Evolutionary conservation across 2,329 filamentous ascomycete genomes (phyloP).

Genomic region (Tolypocladium endophyticum): DNA sequence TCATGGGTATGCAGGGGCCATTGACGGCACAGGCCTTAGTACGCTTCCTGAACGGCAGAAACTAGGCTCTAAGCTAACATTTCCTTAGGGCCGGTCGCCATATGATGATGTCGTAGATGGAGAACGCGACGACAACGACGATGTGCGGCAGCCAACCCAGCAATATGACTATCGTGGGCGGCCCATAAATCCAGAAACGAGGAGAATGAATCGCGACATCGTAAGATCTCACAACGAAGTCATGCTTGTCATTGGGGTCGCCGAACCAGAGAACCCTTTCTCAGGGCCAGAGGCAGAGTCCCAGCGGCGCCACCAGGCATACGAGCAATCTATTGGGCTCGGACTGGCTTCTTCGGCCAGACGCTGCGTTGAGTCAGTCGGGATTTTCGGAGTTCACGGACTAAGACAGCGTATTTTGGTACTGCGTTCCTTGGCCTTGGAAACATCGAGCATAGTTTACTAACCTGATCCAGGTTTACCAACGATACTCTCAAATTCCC

Average conservation of each 20-base stretch:
- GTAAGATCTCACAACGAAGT: conserved; percentile 53
- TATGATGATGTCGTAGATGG: conserved; percentile 47
- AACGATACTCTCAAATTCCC: conserved; percentile 34
- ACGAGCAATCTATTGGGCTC: conserved; percentile 36
- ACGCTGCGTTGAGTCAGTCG: conserved; percentile 26
- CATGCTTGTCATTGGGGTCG: conserved; percentile 52
- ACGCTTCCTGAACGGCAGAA: conserved; percentile 10
- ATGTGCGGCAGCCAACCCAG: conserved; percentile 31
- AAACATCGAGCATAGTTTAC: neutral
- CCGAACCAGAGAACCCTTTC: conserved; percentile 41
- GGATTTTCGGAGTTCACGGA: conserved; percentile 41
- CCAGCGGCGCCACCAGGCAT: conserved; percentile 31
- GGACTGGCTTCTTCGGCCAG: conserved; percentile 23
- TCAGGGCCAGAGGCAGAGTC: conserved; percentile 28
- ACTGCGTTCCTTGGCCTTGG: conserved; percentile 7
- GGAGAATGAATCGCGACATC: conserved; percentile 43
- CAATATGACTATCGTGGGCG: conserved; percentile 46
- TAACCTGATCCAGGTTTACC: conserved; percentile 34
- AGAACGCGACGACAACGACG: conserved; percentile 30
- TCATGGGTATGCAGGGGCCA: conserved; percentile 45
- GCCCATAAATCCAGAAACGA: conserved; percentile 43
- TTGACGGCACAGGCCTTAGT: conserved; percentile 47
- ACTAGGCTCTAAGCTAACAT: neutral
- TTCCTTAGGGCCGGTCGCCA: conserved; percentile 43
- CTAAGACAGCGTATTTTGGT: conserved; percentile 45